phyloP scores from a whole-genome alignment of 495 filamentous ascomycete species.

The Podospora pseudocomata region DNA sequence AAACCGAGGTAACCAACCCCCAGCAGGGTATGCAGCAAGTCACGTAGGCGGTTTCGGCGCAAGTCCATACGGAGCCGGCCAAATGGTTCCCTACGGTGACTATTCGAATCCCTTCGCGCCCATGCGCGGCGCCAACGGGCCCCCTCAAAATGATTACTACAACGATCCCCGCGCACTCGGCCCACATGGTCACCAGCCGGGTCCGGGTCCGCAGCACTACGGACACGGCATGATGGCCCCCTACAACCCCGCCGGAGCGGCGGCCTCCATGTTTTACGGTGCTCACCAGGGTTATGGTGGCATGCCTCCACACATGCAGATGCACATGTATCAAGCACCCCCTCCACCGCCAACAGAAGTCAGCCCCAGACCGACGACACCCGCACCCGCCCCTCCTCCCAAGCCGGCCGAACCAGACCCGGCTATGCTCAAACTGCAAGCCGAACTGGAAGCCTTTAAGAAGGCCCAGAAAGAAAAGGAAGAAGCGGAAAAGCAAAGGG shows the following conservation, averaged over 20 bases:
- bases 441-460: conserved; percentile 35
- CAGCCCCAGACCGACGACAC: conserved; percentile 26
- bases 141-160: conserved; percentile 26
- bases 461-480: conserved; percentile 34
- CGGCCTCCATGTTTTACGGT: conserved; percentile 25
- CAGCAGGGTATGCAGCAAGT: conserved; percentile 38
- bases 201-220: conserved; percentile 8
- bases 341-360: conserved; percentile 47
- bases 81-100: conserved; percentile 45
- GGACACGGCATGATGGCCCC: conserved; percentile 47
- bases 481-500: conserved; percentile 35
- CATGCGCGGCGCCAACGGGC: conserved; percentile 19
- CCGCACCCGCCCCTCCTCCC: conserved; percentile 29
- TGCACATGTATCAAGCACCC: conserved; percentile 39
- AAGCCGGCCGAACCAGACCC: conserved; percentile 32
- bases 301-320: conserved; percentile 39
- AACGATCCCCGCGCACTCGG: conserved; percentile 18
- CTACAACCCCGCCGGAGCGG: conserved; percentile 31
- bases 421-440: conserved; percentile 42
- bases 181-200: conserved; percentile 23
- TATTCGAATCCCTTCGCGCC: conserved; percentile 46
- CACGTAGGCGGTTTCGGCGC: conserved; percentile 40
- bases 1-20: conserved; percentile 24
- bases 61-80: conserved; percentile 24
- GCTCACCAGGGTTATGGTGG: conserved; percentile 16